Evolutionary conservation across 2,329 filamentous ascomycete species (phyloP), one percentile per base, ranked within the genome.

Genomic region (Coniochaeta sp.): DNA sequence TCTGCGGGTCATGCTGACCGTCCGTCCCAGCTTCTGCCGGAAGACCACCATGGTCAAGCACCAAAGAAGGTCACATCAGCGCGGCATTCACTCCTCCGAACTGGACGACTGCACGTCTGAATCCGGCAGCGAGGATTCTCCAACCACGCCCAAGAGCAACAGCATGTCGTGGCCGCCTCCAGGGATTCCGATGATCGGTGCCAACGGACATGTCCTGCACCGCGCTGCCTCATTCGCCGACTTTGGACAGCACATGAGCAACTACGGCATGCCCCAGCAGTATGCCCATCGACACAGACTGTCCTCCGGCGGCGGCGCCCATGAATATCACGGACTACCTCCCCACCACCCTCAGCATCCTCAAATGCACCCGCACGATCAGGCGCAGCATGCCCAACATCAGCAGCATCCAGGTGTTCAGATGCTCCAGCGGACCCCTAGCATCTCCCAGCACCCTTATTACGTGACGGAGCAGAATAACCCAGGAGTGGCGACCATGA

Each of bases 41-140:
- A 89, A 89, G 71, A 89, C 86, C 5, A 89, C 86, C 59, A 86
- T 87, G 84, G 82, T 88, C 59, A 88, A 88, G 73, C 85, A 87
- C 69, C 83, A 87, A 68, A 77, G 84, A 58, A 77, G 83, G 28
- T 84, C 83, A 1, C 84, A 87, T 68, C 82, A 86, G 66, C 79
- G 83, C 63, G 80, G 84, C 40, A 73, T 83, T 59, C 78, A 85
- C 65, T 77, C 80, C 44, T 80, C 81, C 59, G 82, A 86, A 65
- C 68, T 79, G 47, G 82, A 82, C 65, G 81, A 84, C 67, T 81
- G 74, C 70, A 79, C 77, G 34, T 85, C 80, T 24, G 81, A 83
- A 56, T 82, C 80, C n/a, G 83, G 81, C 60, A 77, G 76, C 61
- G 83, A 82, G 66, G 83, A 86, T 66, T 81, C 81, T 24, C 83